A percentile compares a stretch with the other conserved stretches of the same genome.
Conservation (phyloP, 495 filamentous ascomycete species). For the Endocarpon pusillum region DNA sequence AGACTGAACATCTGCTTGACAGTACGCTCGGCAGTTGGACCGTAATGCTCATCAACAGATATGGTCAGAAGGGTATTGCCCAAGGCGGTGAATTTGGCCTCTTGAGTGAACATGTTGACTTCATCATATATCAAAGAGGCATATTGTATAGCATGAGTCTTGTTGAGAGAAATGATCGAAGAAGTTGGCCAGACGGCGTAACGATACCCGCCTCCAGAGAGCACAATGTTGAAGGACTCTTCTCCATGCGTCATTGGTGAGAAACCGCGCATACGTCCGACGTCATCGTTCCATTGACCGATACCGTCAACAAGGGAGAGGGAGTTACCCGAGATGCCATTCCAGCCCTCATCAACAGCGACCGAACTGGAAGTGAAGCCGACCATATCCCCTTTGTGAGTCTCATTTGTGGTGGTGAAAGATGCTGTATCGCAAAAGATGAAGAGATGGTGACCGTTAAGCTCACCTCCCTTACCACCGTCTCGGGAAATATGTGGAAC, state of each 20-base stretch:
- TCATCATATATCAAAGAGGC: constrained; percentile 19
- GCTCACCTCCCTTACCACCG: constrained; percentile 17
- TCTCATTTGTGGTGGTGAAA: constrained; percentile 10
- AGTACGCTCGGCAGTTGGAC: constrained; percentile 13
- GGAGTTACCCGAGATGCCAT: constrained; percentile 11
- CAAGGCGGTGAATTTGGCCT: constrained; percentile 15
- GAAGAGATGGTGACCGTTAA: constrained; percentile 19
- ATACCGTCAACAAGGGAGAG: constrained; percentile 15
- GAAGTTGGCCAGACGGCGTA: constrained; percentile 21
- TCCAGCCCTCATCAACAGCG: constrained; percentile 16
- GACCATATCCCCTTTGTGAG: constrained; percentile 12
- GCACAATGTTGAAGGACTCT: constrained; percentile 13
- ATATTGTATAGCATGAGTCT: constrained; percentile 12
- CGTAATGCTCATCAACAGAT: constrained; percentile 11
- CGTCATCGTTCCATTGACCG: constrained; percentile 16
- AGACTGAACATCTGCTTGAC: constrained; percentile 13
- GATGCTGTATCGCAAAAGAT: constrained; percentile 20
- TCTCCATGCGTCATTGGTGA: constrained; percentile 17
- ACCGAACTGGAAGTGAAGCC: constrained; percentile 20
- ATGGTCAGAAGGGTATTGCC: constrained; percentile 15
- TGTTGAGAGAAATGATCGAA: constrained; percentile 16
- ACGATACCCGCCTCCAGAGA: constrained; percentile 17
- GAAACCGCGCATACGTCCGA: constrained; percentile 16
- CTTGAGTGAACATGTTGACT: constrained; percentile 13
- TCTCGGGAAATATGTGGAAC: constrained; percentile 18